Percentiles rank a stretch among this genome's conserved stretches.
These are phyloP conservation scores for Podaxis sp. DNA, from an alignment of 768 basidiomycete genomes.

Conservation along the genomic window DNA sequence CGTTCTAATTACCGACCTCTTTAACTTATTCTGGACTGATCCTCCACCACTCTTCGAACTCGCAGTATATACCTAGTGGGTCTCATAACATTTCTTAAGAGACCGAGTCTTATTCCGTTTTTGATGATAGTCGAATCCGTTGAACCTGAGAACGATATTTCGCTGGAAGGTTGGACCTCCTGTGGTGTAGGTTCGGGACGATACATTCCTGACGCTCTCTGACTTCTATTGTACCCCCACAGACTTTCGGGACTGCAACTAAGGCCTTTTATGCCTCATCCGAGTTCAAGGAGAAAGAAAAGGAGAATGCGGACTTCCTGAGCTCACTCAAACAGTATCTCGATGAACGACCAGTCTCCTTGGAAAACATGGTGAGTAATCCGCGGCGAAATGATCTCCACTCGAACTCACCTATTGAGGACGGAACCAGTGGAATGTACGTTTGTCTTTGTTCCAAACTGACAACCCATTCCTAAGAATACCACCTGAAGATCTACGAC, in stretches of 20 bases:
- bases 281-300: constrained; percentile 45
- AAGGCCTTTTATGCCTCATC: constrained; percentile 54
- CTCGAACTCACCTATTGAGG: background rate
- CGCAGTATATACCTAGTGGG: constrained; percentile 36
- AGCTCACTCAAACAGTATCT: constrained; percentile 48
- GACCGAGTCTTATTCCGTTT: constrained; percentile 8
- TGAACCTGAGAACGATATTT: constrained; percentile 58
- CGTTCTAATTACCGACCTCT: background rate
- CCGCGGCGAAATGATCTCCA: background rate
- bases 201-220: background rate
- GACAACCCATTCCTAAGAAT: constrained; percentile 22
- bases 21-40: background rate
- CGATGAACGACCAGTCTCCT: constrained; percentile 49
- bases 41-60: background rate
- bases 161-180: constrained; percentile 64
- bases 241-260: constrained; percentile 52
- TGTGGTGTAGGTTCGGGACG: constrained; percentile 45
- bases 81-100: constrained; percentile 1
- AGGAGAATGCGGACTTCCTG: constrained; percentile 49
- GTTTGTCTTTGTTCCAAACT: background rate
- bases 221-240: background rate
- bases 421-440: constrained; percentile 10
- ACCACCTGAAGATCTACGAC: constrained; percentile 52
- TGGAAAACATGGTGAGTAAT: constrained; percentile 58
- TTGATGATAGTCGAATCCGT: constrained; percentile 54